These are phyloP conservation scores for Odontarrhena argentea DNA, from an alignment of 345 rosid genomes.

Conservation along the genomic window DNA sequence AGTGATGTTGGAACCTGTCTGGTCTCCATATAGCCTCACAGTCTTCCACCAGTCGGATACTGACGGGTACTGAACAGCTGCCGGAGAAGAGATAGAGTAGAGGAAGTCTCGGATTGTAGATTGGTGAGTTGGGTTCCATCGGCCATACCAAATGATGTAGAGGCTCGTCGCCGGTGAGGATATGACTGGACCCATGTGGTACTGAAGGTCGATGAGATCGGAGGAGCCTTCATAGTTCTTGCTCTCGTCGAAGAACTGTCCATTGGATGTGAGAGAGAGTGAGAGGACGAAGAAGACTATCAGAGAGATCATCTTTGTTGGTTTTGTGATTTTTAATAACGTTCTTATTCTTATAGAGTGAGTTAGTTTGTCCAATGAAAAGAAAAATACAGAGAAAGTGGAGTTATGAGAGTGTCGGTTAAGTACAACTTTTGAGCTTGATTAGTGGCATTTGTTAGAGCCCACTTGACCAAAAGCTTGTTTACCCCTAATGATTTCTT, in stretches of 20 bases:
- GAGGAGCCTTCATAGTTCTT: conserved; percentile 97
- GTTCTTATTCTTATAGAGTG: conserved; percentile 18
- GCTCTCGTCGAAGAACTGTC: conserved; percentile 47
- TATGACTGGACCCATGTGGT: conserved; percentile 95
- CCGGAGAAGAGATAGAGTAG: conserved; percentile 63
- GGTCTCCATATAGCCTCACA: conserved; percentile 81
- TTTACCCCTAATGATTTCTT: conserved; percentile 31
- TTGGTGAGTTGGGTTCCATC: conserved; percentile 71
- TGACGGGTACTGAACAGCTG: conserved; percentile 54
- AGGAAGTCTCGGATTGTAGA: conserved; percentile 83
- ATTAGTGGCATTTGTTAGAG: conserved; percentile 36
- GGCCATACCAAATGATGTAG: conserved; percentile 92
- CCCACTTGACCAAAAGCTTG: conserved; percentile 36
- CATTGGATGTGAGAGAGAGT: conserved; percentile 21
- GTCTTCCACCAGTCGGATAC: conserved; percentile 94
- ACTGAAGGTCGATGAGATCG: conserved; percentile 70
- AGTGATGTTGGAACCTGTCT: conserved; percentile 68
- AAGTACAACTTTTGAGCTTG: conserved; percentile 35
- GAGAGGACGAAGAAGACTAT: conserved; percentile 22
- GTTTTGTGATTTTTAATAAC: conserved; percentile 10
- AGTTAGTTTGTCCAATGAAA: too few relatives aligned
- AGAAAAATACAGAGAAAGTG: too few relatives aligned
- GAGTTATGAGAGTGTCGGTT: conserved; percentile 27
- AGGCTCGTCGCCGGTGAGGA: conserved; percentile 68
- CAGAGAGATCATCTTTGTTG: conserved; percentile 26